A percentile compares a stretch with the other conserved stretches of the same genome.
These are phyloP conservation scores for Calvatia gigantea DNA, from an alignment of 768 basidiomycete genomes.

Conservation along the genomic window DNA sequence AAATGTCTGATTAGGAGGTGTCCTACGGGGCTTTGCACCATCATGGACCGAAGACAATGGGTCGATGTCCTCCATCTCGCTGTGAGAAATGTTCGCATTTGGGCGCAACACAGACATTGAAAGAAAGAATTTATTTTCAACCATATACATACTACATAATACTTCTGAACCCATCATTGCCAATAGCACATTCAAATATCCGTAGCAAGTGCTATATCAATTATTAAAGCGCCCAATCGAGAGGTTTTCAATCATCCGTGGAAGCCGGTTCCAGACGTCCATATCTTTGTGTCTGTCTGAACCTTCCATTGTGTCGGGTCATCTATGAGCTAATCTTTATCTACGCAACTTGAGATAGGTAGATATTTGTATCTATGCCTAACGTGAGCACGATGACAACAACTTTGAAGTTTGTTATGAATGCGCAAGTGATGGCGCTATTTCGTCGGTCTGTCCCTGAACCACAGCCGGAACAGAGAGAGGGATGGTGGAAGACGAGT, in stretches of 20 bases:
- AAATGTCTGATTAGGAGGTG: constrained; percentile 27
- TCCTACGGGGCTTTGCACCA: constrained; percentile 11
- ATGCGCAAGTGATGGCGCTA: background rate
- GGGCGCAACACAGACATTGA: constrained; percentile 39
- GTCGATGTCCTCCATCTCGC: constrained; percentile 21
- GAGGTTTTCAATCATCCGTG: constrained; percentile 44
- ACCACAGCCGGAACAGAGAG: background rate
- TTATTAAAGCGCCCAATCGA: constrained; percentile 28
- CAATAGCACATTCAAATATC: too few species aligned
- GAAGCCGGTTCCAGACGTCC: constrained; percentile 37
- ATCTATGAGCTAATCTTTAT: constrained; percentile 36
- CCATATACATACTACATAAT: too few species aligned
- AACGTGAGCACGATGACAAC: constrained; percentile 6
- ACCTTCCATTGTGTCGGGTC: constrained; percentile 37
- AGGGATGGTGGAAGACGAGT: background rate
- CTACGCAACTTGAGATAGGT: constrained; percentile 10
- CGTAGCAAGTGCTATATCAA: too few species aligned
- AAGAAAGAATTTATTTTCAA: background rate
- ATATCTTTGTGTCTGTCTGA: constrained; percentile 24
- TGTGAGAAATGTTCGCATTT: constrained; percentile 34
- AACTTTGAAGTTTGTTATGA: constrained; percentile 4
- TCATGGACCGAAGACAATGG: constrained; percentile 26
- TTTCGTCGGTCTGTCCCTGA: constrained; percentile 3
- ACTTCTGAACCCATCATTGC: too few species aligned
- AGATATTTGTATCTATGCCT: background rate